These are phyloP conservation scores for Neofusicoccum sp. DNA, from an alignment of 2,329 filamentous ascomycete genomes.

Conservation along the genomic window DNA sequence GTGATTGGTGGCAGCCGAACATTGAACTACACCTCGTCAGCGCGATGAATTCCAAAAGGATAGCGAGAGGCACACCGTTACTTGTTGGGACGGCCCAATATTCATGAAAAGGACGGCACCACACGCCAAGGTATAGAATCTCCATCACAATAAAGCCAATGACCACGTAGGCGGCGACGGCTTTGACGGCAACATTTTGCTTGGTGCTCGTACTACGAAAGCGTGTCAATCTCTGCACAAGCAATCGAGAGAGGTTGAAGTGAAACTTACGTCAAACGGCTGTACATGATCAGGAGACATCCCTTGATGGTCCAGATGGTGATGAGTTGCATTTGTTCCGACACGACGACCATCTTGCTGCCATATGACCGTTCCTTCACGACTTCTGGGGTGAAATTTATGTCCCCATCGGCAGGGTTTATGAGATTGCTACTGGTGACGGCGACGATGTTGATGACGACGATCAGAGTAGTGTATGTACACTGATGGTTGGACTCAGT, in stretches of 20 bases:
- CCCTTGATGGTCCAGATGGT: constrained; percentile 57
- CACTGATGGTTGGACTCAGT: constrained; percentile 25
- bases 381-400: constrained; percentile 38
- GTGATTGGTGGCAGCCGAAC: constrained; percentile 44
- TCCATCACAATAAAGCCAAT: constrained; percentile 53
- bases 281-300: constrained; percentile 58
- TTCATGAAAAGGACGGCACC: constrained; percentile 56
- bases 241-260: constrained; percentile 26
- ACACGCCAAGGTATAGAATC: constrained; percentile 55
- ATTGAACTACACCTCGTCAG: constrained; percentile 39
- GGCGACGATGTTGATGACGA: constrained; percentile 36
- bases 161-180: constrained; percentile 49
- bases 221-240: constrained; percentile 27
- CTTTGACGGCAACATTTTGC: constrained; percentile 45
- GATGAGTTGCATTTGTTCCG: constrained; percentile 56
- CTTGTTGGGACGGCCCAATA: constrained; percentile 56
- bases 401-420: constrained; percentile 35
- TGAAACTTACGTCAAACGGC: constrained; percentile 48
- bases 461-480: constrained; percentile 38
- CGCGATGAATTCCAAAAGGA: neutral
- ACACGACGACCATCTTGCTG: constrained; percentile 58
- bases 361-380: constrained; percentile 50
- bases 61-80: constrained; percentile 21
- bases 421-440: constrained; percentile 40
- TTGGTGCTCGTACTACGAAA: constrained; percentile 22